Percentiles rank a stretch among this genome's conserved stretches.
These are phyloP conservation scores for Mrakiaceae sp. DNA, from an alignment of 1,284 basidiomycete genomes.

Conservation along the genomic window DNA sequence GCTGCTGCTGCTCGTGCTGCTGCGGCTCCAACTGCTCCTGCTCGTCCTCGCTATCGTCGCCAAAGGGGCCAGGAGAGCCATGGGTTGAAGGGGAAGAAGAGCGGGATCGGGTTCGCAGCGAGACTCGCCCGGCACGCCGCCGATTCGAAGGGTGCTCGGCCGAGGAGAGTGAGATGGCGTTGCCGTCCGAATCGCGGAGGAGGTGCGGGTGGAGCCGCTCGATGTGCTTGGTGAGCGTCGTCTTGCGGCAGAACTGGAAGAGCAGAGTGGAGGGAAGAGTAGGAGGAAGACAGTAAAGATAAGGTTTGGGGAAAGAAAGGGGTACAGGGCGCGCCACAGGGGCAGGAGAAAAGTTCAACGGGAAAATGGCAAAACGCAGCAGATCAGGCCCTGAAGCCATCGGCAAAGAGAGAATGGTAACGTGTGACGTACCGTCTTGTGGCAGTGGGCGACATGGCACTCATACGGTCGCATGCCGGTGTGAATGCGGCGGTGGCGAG, in stretches of 20 bases:
- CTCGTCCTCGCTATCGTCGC: not conserved
- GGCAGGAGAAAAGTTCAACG: not conserved
- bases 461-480: conserved; percentile 35
- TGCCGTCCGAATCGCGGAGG: not conserved
- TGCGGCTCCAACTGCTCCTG: not conserved
- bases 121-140: not conserved
- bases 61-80: not conserved
- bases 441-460: conserved; percentile 18
- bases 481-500: conserved; percentile 45
- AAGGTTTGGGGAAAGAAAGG: not conserved
- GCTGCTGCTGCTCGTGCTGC: not conserved
- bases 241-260: conserved; percentile 33
- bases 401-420: not conserved
- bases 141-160: not conserved
- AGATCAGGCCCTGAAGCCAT: not conserved
- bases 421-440: conserved; percentile 21
- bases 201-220: conserved; percentile 28
- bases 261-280: not conserved
- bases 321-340: not conserved
- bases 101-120: not conserved
- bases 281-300: not conserved
- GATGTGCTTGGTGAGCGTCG: conserved; percentile 37
- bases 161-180: not conserved
- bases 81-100: not conserved
- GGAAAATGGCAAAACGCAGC: not conserved